Evolutionary conservation across 345 rosid genomes (phyloP), one percentile per base, ranked within the genome.

Genomic region (Corchorus capsularis): DNA sequence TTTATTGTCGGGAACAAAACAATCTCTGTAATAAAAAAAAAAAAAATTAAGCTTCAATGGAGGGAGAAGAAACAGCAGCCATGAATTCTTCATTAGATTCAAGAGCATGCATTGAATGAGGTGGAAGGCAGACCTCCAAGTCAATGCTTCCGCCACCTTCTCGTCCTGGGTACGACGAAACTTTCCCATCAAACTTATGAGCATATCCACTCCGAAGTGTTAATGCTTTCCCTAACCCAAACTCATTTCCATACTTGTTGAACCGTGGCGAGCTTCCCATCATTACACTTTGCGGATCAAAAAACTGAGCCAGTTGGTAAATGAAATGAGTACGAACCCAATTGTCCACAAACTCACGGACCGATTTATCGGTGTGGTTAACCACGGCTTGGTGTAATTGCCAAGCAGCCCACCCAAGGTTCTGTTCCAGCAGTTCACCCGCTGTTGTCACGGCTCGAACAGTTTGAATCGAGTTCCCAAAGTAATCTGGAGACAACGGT

Each of bases 221-320:
- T 80, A 87, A 15, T 15, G 90, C 93, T 81, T 94, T 91, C 20
- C 97, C 97, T 84, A 92, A 55, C 45, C 96, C 98, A 66, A 94
- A 94, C 45, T 92, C 92, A 59, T 72, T 79, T n/a, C 94, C 94
- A 2, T 92, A 94, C 83, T 80, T 92, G 75, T 94, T 59, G 78
- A 94, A 94, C 79, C 94, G 82, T 4, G 96, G 97, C 0, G 97
- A 94, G 77, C 98, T 90, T 74, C 96, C 97, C 83, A 91, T 85
- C 93, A 90, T 78, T 75, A 92, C 79, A 45, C 88, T 91, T 49
- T 66, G 6, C 0, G 88, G 90, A 73, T 89, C 93, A 62, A 92
- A 91, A 67, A 76, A 13, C 61, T 67, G 75, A 10, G 45, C 87
- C 1, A 91, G 27, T 11, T 81, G 83, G 82, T 83, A 88, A 37